Evolutionary conservation across 768 basidiomycete genomes (phyloP).

Genomic region (Phanerochaete carnosa): DNA sequence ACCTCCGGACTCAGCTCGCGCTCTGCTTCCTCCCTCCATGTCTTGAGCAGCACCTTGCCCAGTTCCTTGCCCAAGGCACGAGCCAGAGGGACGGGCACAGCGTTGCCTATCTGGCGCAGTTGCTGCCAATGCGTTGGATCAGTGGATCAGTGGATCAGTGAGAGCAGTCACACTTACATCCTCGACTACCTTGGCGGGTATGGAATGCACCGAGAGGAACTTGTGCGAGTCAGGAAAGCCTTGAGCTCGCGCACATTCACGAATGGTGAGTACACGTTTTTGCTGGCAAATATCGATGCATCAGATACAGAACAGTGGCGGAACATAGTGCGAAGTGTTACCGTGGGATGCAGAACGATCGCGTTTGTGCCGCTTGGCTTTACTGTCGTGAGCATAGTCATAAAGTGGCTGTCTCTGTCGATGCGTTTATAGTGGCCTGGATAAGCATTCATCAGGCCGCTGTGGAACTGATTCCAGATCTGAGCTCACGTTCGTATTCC

Average conservation of each 20-base stretch:
- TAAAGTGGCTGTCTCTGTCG: slow-evolving; percentile 49
- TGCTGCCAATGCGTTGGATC: slow-evolving; percentile 41
- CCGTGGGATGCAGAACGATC: slow-evolving; percentile 43
- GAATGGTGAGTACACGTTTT: slow-evolving; percentile 64
- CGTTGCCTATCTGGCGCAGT: slow-evolving; percentile 77
- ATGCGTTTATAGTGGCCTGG: slow-evolving; percentile 57
- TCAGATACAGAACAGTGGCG: neutral
- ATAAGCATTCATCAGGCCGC: neutral
- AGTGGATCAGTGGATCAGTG: neutral
- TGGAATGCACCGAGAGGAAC: slow-evolving; percentile 49
- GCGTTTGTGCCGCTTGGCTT: slow-evolving; percentile 49
- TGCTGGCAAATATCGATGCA: slow-evolving; percentile 41
- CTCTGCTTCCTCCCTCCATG: slow-evolving; percentile 37
- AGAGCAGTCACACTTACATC: slow-evolving; percentile 44
- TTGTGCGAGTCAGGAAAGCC: slow-evolving; percentile 72
- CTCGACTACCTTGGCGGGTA: slow-evolving; percentile 31
- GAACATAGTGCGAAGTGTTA: slow-evolving; percentile 21
- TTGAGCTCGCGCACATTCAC: slow-evolving; percentile 71
- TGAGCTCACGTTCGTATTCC: neutral
- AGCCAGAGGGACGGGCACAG: slow-evolving; percentile 70
- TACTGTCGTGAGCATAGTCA: slow-evolving; percentile 59
- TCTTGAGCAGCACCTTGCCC: slow-evolving; percentile 41
- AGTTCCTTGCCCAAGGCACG: slow-evolving; percentile 52
- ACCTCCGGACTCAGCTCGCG: slow-evolving; percentile 12
- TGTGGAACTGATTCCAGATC: slow-evolving; percentile 36